phyloP scores from a whole-genome alignment of 225 moss, liverwort and hornwort species.

The Asterella californica region DNA sequence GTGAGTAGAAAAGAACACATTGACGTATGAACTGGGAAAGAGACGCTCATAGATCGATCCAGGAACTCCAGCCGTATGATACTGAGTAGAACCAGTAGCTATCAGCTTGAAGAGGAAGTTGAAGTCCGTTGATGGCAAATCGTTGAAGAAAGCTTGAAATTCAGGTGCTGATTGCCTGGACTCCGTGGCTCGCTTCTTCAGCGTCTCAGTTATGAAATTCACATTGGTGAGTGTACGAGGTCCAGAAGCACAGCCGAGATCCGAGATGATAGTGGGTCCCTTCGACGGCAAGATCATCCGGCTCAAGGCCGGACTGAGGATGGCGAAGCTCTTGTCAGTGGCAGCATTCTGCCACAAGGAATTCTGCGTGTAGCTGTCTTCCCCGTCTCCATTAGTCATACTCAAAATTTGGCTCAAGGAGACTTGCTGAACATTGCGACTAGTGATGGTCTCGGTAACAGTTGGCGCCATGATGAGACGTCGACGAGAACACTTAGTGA shows the following conservation, averaged over 20 bases:
- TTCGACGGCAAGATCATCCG: background rate
- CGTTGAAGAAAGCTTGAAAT: slow-evolving; percentile 23
- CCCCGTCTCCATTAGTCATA: slow-evolving; percentile 3
- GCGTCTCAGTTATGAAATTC: background rate
- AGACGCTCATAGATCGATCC: slow-evolving; percentile 24
- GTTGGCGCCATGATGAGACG: too few species aligned
- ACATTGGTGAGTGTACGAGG: slow-evolving; percentile 6
- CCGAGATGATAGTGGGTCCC: slow-evolving; percentile 7
- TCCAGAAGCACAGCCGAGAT: slow-evolving; percentile 29
- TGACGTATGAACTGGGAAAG: slow-evolving; percentile 15
- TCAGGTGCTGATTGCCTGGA: background rate
- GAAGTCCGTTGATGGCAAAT: slow-evolving; percentile 27
- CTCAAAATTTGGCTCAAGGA: too few species aligned
- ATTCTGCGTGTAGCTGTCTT: slow-evolving; percentile 8
- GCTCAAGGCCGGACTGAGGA: background rate
- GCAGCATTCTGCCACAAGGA: background rate
- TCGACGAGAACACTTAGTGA: too few species aligned
- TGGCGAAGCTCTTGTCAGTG: background rate
- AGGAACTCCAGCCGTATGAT: slow-evolving; percentile 18
- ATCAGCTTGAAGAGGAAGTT: slow-evolving; percentile 19
- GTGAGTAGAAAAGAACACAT: slow-evolving; percentile 10
- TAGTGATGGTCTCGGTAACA: too few species aligned
- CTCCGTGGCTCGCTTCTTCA: background rate
- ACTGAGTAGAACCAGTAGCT: background rate
- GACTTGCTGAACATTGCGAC: too few species aligned